Conservation (phyloP, 805 yeast genomes). For the Naumovozyma dairenensis region DNA sequence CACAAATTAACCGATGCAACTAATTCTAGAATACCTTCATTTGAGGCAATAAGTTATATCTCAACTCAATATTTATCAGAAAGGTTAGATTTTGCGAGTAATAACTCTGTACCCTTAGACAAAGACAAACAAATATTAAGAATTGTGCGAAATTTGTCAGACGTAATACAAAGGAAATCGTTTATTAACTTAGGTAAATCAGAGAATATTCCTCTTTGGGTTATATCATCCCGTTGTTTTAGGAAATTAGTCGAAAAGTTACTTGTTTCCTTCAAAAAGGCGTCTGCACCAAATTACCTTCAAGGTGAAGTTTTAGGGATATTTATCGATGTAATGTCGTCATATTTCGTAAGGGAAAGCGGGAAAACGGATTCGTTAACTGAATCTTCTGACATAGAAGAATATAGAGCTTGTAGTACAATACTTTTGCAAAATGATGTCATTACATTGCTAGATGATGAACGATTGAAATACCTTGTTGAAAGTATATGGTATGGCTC, state of each 20-base stretch:
- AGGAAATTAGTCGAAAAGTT: conserved; percentile 26
- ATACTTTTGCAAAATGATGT: conserved; percentile 35
- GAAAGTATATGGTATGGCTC: conserved; percentile 48
- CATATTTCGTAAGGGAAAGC: conserved; percentile 20
- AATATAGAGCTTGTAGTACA: conserved; percentile 34
- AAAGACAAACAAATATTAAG: conserved; percentile 38
- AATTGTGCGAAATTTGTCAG: conserved; percentile 41
- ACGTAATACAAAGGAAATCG: conserved; percentile 39
- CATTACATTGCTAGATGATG: conserved; percentile 21
- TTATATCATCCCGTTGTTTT: conserved; percentile 37
- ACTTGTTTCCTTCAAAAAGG: conserved; percentile 7
- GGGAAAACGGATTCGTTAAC: conserved; percentile 22
- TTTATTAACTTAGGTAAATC: conserved; percentile 18
- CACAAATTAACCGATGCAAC: conserved; percentile 27
- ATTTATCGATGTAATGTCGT: conserved; percentile 26
- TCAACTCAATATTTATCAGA: conserved; percentile 35
- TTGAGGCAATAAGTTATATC: conserved; percentile 46
- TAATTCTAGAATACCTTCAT: conserved; percentile 45
- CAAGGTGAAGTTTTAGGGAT: conserved; percentile 12
- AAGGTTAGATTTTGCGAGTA: conserved; percentile 30
- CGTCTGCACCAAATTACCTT: conserved; percentile 3
- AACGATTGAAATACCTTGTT: conserved; percentile 36
- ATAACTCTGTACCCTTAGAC: conserved; percentile 27
- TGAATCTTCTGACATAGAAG: conserved; percentile 39
- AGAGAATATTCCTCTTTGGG: conserved; percentile 40